Evolutionary conservation across 441 rosid species (phyloP), one percentile per base, ranked within the genome.

Genomic region (Capsella rubella): DNA sequence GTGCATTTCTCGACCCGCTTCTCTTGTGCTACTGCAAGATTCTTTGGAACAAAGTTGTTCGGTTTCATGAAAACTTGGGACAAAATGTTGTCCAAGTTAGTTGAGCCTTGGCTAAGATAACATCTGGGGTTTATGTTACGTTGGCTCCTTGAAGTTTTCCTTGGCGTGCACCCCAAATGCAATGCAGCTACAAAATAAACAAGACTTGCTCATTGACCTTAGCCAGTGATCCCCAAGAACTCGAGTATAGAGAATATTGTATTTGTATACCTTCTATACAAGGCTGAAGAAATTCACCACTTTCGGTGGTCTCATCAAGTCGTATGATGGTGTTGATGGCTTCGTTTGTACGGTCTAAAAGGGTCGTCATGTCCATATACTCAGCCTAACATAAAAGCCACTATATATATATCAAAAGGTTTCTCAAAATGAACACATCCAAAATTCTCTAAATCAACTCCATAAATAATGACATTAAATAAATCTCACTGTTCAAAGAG

Each of bases 251-350:
- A 56, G 42, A 32, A 6, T 21, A 32, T 32, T 34, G 31, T 37
- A 21, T 35, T 21, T 11, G 50, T 47, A 4, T 82, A 85, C 93
- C 93, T 88, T 88, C 93, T 75, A 86, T 82, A 78, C 90, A 88
- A 64, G 93, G 93, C 58, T 77, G 85, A 72, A 88, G 87, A 74
- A 76, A 79, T 5, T 81, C 78, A 16, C 89, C 90, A 39, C 86
- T 86, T 73, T 85, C 90, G 14, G 88, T 76, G 40, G 81, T 84
- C 71, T 82, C 87, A 61, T 88, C 90, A 11, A 78, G 88, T 57
- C 86, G 69, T 73, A 88, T 85, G 31, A 88, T 85, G 10, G 89
- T 85, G 83, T 85, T 85, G 73, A 88, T 82, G 57, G 93, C 93
- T 69, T 86, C 88, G 18, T 80, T 86, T 34, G 85, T 70, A 46